Conservation (phyloP, 2,329 filamentous ascomycete species). For the Raffaelea albimanens region DNA sequence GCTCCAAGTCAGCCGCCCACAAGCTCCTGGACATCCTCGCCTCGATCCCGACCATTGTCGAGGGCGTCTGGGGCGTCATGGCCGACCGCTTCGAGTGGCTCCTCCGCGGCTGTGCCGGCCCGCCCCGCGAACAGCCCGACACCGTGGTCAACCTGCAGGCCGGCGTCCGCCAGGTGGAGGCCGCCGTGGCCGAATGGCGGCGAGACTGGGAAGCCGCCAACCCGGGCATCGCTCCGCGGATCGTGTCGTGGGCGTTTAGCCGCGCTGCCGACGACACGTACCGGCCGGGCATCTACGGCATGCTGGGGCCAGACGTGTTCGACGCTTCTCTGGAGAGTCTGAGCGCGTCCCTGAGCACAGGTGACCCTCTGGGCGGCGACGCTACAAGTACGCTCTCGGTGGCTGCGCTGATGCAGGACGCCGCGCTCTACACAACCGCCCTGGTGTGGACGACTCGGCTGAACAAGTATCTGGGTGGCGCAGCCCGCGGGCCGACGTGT, state of each 20-base stretch:
- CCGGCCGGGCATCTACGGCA: constrained; percentile 10
- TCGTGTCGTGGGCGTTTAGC: constrained; percentile 12
- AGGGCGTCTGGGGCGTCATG: constrained; percentile 9
- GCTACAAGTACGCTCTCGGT: not conserved
- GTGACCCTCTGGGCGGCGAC: too few species aligned
- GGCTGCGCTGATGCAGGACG: constrained; percentile 11
- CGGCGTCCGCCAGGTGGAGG: constrained; percentile 2
- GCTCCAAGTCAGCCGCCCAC: constrained; percentile 13
- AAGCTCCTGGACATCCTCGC: constrained; percentile 15
- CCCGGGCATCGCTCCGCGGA: constrained; percentile 4
- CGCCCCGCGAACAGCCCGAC: constrained; percentile 7
- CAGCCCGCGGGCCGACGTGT: constrained; percentile 7
- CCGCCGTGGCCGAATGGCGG: constrained; percentile 8
- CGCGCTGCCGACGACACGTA: constrained; percentile 10
- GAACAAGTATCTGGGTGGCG: constrained; percentile 12
- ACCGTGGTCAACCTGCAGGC: constrained; percentile 7
- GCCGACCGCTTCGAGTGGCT: constrained; percentile 11
- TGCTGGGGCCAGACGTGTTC: constrained; percentile 12
- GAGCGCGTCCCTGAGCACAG: not conserved
- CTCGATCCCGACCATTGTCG: constrained; percentile 14
- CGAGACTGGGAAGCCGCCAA: constrained; percentile 6
- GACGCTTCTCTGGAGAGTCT: not conserved
- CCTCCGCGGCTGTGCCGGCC: constrained; percentile 1
- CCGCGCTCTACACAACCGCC: constrained; percentile 12
- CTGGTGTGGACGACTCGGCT: constrained; percentile 13